A percentile compares a stretch with the other conserved stretches of the same genome.
Conservation (phyloP, 2,329 filamentous ascomycete genomes). For the Fusarium xyrophilum region DNA sequence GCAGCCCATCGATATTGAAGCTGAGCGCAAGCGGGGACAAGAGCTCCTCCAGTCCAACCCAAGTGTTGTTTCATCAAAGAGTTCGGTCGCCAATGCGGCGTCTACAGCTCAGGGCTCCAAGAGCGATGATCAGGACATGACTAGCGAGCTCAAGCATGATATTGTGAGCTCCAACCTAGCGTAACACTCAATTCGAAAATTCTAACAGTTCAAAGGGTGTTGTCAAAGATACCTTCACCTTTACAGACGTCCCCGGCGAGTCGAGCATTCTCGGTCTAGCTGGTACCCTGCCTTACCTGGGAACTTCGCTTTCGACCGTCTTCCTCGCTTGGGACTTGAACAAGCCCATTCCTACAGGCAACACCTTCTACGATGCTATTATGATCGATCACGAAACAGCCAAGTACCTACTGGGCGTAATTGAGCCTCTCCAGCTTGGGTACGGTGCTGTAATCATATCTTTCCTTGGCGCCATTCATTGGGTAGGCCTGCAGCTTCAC, state of each 20-base stretch:
- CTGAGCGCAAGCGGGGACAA: constrained; percentile 61
- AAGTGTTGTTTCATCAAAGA: constrained; percentile 65
- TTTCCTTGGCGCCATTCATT: constrained; percentile 92
- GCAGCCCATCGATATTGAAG: constrained; percentile 57
- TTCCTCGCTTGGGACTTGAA: constrained; percentile 86
- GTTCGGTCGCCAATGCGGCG: constrained; percentile 59
- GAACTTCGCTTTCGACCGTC: constrained; percentile 81
- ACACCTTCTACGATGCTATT: constrained; percentile 58
- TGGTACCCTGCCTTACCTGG: constrained; percentile 84
- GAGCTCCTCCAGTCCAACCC: constrained; percentile 66
- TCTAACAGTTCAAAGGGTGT: constrained; percentile 55
- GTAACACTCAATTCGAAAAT: rapidly evolving
- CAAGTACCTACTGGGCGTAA: constrained; percentile 71
- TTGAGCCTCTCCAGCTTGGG: constrained; percentile 88
- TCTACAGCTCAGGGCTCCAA: constrained; percentile 40
- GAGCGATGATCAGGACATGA: constrained; percentile 40
- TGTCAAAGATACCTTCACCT: constrained; percentile 73
- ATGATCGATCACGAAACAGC: constrained; percentile 75
- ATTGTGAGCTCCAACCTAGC: constrained; percentile 58
- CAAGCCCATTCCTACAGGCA: constrained; percentile 66
- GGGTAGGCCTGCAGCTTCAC: constrained; percentile 55
- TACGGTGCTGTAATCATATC: constrained; percentile 93
- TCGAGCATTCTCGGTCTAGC: constrained; percentile 74
- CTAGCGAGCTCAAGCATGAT: constrained; percentile 52
- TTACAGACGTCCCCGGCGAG: constrained; percentile 70